Evolutionary conservation across 1,284 basidiomycete genomes (phyloP), one percentile per base, ranked within the genome.

Genomic region (Apiotrichum laibachii): DNA sequence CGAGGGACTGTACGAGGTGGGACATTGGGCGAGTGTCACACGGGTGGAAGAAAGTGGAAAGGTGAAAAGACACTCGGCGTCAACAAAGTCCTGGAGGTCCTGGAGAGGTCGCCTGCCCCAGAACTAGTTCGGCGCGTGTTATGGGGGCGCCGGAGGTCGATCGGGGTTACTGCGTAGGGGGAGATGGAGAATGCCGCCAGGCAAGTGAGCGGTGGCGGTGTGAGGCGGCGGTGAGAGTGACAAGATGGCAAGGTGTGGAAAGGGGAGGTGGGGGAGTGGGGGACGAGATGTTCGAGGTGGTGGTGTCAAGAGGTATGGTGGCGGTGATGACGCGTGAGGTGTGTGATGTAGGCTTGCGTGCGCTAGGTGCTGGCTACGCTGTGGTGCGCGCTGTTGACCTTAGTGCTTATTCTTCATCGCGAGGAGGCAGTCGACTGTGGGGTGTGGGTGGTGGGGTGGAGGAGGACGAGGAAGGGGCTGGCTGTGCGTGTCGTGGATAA

Each of bases 1-100:
- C 72, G 11, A 76, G 60, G 50, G 64, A 64, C 42, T 69, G 61
- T 11, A 72, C 65, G 12, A 76, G 49, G 8, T 69, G 63, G 12
- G 73, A 60, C 73, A 76, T 76, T 44, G 43, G 10, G 12, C 13
- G n/a, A 18, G n/a, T 18, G 15, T 16, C n/a, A 18, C 16, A 42
- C 15, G 8, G 8, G 40, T 18, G 40, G 1, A 18, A 11, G 15
- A 18, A 18, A 42, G 40, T 42, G 16, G 16, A 42, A 15, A 8
- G 5, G n/a, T 8, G 16, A 18, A 42, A n/a, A n/a, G n/a, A n/a
- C n/a, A n/a, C n/a, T n/a, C n/a, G n/a, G 26, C 26, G 26, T 31
- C 26, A 31, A 31, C 26, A 31, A 31, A 31, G 26, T 31, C 26
- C 26, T 31, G 26, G 26, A 31, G 26, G 26, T n/a, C n/a, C n/a